Base-by-base conservation (phyloP, 345 rosid species). In the Eucalyptus tenuipes region DNA sequence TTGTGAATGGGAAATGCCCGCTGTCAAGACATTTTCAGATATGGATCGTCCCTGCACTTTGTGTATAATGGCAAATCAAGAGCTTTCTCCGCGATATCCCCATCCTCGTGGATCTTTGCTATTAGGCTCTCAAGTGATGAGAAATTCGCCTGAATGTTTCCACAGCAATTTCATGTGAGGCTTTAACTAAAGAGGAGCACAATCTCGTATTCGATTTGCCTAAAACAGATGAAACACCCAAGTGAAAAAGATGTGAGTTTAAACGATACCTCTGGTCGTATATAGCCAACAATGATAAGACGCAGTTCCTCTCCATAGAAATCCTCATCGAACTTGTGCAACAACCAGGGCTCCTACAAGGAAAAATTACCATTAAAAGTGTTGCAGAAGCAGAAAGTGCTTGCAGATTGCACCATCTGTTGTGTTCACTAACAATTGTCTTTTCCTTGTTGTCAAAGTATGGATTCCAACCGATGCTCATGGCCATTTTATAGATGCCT, bases 391-490 rank as follows among this genome's bases (percentile, higher is more conserved):
- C 55, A 14, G 12, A 25, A 31, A 52, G 89, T 71, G 89, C 25
- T 49, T 25, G 44, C 88, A 87, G 29, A 66, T 88, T 15, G 66
- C 29, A 75, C 84, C 84, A 10, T 42, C 47, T 22, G 85, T 49
- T 20, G 55, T 13, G 52, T 47, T 40, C 75, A 95, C 98, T 96
- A 88, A 98, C 99, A 48, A 95, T 95, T 42, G 97, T 95, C 93
- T 98, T 98, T 89, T 97, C 97, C 7, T 93, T 88, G 91, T 97
- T 98, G 95, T 96, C 90, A 89, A 98, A 98, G 93, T 93, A 95
- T 29, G 99, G 99, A 71, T 97, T 98, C 99, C 97, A 96, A 71
- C 99, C 99, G 45, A 98, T 95, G 89, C 99, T 98, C 97, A 95
- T 96, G 88, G 93, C 98, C 99, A 95, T 97, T 92, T 98, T 98